phyloP scores from a whole-genome alignment of 2,329 filamentous ascomycete genomes.

The Pezicula carpinea region DNA sequence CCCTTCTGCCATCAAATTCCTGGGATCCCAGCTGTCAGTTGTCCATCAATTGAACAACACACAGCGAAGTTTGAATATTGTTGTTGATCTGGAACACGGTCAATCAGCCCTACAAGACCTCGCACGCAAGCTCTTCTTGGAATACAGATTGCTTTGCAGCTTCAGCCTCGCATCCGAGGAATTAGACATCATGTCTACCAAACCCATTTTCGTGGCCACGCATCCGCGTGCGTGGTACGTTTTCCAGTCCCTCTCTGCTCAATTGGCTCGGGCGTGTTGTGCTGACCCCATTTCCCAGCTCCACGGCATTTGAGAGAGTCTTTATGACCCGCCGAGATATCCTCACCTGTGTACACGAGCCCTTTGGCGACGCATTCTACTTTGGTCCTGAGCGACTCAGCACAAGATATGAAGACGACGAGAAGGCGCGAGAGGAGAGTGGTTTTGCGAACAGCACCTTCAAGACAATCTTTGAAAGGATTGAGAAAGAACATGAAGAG shows the following conservation, averaged over 20 bases:
- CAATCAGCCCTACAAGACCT: conserved; percentile 6
- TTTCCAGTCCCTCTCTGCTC: conserved; percentile 2
- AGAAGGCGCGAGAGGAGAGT: conserved; percentile 47
- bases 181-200: conserved; percentile 59
- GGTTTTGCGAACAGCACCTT: conserved; percentile 69
- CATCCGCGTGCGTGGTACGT: conserved; percentile 82
- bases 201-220: conserved; percentile 86
- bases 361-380: conserved; percentile 95
- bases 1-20: too few species aligned
- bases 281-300: conserved; percentile 7
- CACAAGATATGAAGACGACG: conserved; percentile 70
- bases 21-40: neutral
- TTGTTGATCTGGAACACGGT: conserved; percentile 16
- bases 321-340: conserved; percentile 91
- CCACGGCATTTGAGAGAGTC: conserved; percentile 51
- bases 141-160: conserved; percentile 22
- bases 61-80: neutral
- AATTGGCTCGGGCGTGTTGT: neutral
- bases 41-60: neutral
- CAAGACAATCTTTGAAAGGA: conserved; percentile 69
- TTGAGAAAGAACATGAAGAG: conserved; percentile 69
- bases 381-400: conserved; percentile 87
- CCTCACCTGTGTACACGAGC: conserved; percentile 85
- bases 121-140: conserved; percentile 17
- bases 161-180: neutral